Base-by-base conservation (phyloP, 768 basidiomycete genomes). In the button mushroom (Agaricus bisporus) region DNA sequence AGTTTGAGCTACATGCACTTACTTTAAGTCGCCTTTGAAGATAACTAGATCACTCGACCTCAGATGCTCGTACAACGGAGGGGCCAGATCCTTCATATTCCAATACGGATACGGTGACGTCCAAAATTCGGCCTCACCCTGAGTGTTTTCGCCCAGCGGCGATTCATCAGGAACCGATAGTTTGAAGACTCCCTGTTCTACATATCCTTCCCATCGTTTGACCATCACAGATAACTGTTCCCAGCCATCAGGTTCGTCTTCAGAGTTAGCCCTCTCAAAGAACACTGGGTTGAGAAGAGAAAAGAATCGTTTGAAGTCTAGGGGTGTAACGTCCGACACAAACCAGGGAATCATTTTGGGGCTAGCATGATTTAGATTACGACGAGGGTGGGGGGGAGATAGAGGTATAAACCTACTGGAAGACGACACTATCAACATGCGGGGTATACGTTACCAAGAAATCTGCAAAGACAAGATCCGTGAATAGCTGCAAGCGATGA, bases 331-430 rank as follows among this genome's bases (percentile, higher is more conserved):
- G 65, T 97, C 92, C 10, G 90, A 93, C 43, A 98, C 95, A 64
- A 98, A 99, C 94, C 95, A 99, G 0, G 95, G 95, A 48, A 98
- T 88, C 8, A 88, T 73, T 67, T 99, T 98, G 0, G 94, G 91
- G 70, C 94, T 95, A n/a, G 14, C 20, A 37, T 12, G 14, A 14
- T 22, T 55, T 32, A 50, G 8, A 11, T 53, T 2, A 35, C 22
- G 5, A 29, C 29, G 29, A 29, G 29, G 29, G 29, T 29, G 5
- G 41, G 3, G 52, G 37, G 25, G 26, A 35, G 29, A 54, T 8
- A 39, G 18, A 36, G 22, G 15, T 1, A 3, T 15, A 36, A 14
- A 76, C 82, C 55, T 48, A 95, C 94, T 99, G 95, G 70, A 98
- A 97, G 51, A 91, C 82, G 25, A 95, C 88, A 59, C 80, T 78